Conservation (phyloP, 2,329 filamentous ascomycete species). For the Bipolaris victoriae region DNA sequence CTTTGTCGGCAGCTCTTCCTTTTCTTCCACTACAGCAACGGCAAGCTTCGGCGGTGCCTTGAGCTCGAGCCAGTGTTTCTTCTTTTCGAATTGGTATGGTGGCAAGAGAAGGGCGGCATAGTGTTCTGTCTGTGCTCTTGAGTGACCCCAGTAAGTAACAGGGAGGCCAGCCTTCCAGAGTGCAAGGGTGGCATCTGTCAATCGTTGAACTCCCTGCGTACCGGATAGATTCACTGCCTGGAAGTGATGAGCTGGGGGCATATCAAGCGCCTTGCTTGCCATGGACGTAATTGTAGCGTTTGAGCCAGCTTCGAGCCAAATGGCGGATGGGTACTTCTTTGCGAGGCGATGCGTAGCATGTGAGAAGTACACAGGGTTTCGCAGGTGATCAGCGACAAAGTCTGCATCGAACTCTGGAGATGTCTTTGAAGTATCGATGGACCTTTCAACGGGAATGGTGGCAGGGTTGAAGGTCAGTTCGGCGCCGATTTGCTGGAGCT, state of each 20-base stretch:
- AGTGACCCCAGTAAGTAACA: constrained; percentile 51
- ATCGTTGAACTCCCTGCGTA: neutral
- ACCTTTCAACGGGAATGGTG: constrained; percentile 41
- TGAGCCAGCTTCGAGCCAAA: constrained; percentile 32
- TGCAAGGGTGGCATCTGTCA: constrained; percentile 35
- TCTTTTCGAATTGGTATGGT: constrained; percentile 34
- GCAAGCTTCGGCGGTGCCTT: neutral
- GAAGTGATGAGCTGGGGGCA: constrained; percentile 5
- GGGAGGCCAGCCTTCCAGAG: constrained; percentile 52
- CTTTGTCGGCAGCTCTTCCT: constrained; percentile 19
- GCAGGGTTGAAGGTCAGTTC: constrained; percentile 40
- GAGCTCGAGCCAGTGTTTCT: constrained; percentile 24
- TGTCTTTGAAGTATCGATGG: neutral
- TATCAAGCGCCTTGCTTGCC: constrained; percentile 33
- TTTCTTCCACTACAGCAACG: neutral
- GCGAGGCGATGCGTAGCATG: constrained; percentile 52
- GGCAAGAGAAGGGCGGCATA: constrained; percentile 46
- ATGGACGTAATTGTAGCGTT: constrained; percentile 34
- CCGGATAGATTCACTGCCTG: constrained; percentile 15
- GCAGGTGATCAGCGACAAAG: constrained; percentile 45
- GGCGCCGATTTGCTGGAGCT: constrained; percentile 23
- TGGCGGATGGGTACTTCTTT: constrained; percentile 23
- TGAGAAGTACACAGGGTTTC: constrained; percentile 54
- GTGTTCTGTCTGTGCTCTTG: constrained; percentile 31
- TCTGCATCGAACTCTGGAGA: neutral